Evolutionary conservation across 768 basidiomycete genomes (phyloP), one percentile per base, ranked within the genome.

Genomic region (Albatrellus ellisii): DNA sequence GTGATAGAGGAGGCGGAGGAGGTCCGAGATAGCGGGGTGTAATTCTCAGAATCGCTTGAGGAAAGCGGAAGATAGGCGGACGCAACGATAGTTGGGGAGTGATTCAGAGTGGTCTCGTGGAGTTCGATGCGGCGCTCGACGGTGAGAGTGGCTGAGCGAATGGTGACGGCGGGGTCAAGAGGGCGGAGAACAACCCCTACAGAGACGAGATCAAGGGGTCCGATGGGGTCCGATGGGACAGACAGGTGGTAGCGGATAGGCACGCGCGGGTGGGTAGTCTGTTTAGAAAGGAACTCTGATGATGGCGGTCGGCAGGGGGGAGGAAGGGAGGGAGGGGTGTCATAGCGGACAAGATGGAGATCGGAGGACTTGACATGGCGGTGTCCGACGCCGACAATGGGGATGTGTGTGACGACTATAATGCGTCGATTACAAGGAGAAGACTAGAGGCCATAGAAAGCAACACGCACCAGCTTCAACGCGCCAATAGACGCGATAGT

Each of bases 401-500:
- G 77, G 6, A 61, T 57, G 55, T 89, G 87, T 45, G 71, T 69
- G 35, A 89, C 70, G 37, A 79, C 85, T 85, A 49, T 20, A 36
- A 43, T 17, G 38, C 36, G 46, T 58, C 48, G 56, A 52, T 40
- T 40, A 24, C 42, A 34, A 35, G 42, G 10, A 51, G 39, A 27
- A 32, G 33, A 25, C 14, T 41, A 22, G 45, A 41, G 50, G 45
- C 42, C 26, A 36, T 38, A 32, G 29, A 36, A 41, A n/a, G 41
- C 39, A 47, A 35, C 11, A 67, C 77, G 48, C 49, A 77, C 85
- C 70, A 48, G 86, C 86, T 64, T 90, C 87, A 43, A 90, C 66
- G 41, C 84, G 69, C 87, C 87, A 90, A 55, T 73, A 73, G 54
- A 82, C 76, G 33, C 79, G 70, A 58, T 86, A 90, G 52, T 79